Evolutionary conservation across 2,329 filamentous ascomycete species (phyloP).

Genomic region (Monilinia polystroma): DNA sequence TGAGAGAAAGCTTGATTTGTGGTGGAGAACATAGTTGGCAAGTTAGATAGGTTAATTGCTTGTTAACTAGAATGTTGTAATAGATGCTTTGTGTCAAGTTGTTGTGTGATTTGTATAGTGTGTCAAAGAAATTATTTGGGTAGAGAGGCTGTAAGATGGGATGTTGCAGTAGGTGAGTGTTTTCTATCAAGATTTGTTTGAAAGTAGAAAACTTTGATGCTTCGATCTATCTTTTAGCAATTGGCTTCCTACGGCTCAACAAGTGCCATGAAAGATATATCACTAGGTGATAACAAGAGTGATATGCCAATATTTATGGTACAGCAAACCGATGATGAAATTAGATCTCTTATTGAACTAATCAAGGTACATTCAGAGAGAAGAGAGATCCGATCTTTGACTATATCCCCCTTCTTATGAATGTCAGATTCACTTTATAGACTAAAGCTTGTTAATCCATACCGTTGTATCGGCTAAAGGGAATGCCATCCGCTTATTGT

Average conservation of each 20-base stretch:
- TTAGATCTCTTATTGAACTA: neutral
- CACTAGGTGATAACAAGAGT: neutral
- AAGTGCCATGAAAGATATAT: neutral
- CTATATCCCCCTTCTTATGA: neutral
- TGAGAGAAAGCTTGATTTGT: neutral
- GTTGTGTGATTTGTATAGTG: neutral
- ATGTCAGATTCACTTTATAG: neutral
- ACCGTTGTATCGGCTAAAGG: too few relatives aligned
- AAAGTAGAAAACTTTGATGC: neutral
- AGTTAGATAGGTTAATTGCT: neutral
- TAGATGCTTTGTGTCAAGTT: neutral
- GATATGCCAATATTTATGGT: conserved; percentile 40
- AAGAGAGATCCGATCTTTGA: neutral
- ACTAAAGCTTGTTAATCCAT: neutral
- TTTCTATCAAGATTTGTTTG: neutral
- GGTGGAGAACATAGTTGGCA: neutral
- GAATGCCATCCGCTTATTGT: too few relatives aligned
- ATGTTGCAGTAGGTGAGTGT: neutral
- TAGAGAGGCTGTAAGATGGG: neutral
- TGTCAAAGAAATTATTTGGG: neutral
- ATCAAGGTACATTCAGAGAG: neutral
- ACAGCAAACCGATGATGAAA: conserved; percentile 34
- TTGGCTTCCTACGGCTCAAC: neutral
- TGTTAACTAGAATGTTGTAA: neutral
- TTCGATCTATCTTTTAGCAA: neutral